Percentiles rank a stretch among this genome's conserved stretches.
Conservation (phyloP, 1,284 basidiomycete species). For the Singerocomus inundabilis region DNA sequence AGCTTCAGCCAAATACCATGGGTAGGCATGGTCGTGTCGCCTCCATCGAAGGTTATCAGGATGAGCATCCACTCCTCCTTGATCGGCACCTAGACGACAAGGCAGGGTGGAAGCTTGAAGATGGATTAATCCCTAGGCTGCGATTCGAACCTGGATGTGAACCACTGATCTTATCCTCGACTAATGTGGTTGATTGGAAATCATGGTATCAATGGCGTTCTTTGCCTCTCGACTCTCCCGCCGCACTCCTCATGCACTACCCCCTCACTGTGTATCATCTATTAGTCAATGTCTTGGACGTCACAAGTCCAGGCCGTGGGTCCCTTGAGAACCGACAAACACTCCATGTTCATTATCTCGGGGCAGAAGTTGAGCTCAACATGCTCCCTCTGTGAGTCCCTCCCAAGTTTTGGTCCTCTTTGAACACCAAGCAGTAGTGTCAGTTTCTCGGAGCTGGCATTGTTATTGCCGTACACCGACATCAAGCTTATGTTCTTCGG, state of each 20-base stretch:
- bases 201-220: constrained; percentile 42
- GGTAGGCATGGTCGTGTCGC: constrained; percentile 5
- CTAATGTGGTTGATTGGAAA: constrained; percentile 37
- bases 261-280: constrained; percentile 41
- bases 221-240: constrained; percentile 40
- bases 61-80: constrained; percentile 36
- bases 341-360: constrained; percentile 38
- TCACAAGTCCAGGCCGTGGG: constrained; percentile 31
- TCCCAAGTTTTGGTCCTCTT: neutral
- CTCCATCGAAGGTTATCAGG: constrained; percentile 23
- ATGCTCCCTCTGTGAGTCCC: constrained; percentile 41
- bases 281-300: constrained; percentile 34
- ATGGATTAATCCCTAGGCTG: constrained; percentile 34
- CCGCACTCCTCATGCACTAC: constrained; percentile 41
- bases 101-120: constrained; percentile 40
- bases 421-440: neutral
- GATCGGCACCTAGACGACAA: constrained; percentile 33
- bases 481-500: constrained; percentile 41
- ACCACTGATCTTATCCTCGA: constrained; percentile 23
- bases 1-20: constrained; percentile 17
- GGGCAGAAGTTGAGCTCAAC: constrained; percentile 43
- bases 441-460: constrained; percentile 43
- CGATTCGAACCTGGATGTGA: constrained; percentile 29
- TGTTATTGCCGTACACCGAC: constrained; percentile 41
- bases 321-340: constrained; percentile 23